A percentile compares a stretch with the other conserved stretches of the same genome.
Conservation (phyloP, 257 asterid species). For the Petrea volubilis region DNA sequence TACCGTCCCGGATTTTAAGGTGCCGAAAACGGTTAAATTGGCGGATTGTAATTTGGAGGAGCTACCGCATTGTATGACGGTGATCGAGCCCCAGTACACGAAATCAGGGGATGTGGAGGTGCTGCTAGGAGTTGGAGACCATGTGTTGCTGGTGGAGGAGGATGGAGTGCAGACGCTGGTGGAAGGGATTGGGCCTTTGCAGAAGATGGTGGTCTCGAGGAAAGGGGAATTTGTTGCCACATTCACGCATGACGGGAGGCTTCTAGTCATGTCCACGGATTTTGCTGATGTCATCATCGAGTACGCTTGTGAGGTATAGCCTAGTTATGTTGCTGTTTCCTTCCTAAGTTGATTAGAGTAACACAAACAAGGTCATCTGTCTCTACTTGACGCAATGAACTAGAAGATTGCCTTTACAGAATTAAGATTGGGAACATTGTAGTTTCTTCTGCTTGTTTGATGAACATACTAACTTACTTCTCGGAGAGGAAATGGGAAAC, state of each 20-base stretch:
- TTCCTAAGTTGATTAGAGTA: conserved; percentile 7
- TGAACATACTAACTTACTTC: not conserved
- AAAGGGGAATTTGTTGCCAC: conserved; percentile 83
- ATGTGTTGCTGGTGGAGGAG: conserved; percentile 82
- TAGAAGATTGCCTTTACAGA: conserved; percentile 9
- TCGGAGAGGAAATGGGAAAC: not conserved
- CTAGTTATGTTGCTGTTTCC: not conserved
- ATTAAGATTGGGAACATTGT: not conserved
- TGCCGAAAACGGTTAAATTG: conserved; percentile 59
- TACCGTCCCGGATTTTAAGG: conserved; percentile 76
- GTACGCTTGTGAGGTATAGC: conserved; percentile 79
- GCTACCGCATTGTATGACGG: conserved; percentile 85
- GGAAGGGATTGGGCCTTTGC: conserved; percentile 74
- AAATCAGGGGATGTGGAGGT: conserved; percentile 98
- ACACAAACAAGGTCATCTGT: not conserved
- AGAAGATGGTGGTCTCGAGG: conserved; percentile 88
- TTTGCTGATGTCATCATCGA: conserved; percentile 71
- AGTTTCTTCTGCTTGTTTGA: conserved; percentile 2
- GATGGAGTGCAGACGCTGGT: conserved; percentile 83
- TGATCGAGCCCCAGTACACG: conserved; percentile 91
- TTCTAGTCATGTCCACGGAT: conserved; percentile 78
- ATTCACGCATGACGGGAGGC: conserved; percentile 88
- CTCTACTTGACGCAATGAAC: not conserved
- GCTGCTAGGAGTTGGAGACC: conserved; percentile 74
- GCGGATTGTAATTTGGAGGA: conserved; percentile 85